Evolutionary conservation across 208 protist species (phyloP).

Genomic region (Leishmania tropica): DNA sequence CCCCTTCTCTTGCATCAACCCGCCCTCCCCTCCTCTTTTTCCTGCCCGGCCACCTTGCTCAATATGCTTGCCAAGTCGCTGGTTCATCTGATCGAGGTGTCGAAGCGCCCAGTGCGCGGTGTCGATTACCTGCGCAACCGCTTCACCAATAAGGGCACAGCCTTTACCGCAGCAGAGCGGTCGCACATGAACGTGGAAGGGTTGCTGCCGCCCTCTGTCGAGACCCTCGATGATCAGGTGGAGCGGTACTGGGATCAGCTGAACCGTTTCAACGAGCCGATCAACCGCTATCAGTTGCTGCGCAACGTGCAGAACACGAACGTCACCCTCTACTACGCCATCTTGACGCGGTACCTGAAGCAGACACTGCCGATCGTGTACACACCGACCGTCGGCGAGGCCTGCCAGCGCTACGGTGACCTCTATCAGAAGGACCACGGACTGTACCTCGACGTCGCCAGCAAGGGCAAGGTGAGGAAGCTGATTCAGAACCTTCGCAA

Average conservation of each 20-base stretch:
- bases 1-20: neutral
- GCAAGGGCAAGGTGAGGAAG: conserved; percentile 75
- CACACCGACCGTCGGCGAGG: conserved; percentile 93
- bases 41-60: neutral
- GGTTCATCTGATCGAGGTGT: conserved; percentile 30
- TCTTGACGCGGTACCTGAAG: conserved; percentile 68
- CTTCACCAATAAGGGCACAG: conserved; percentile 71
- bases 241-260: conserved; percentile 68
- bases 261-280: conserved; percentile 63
- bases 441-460: conserved; percentile 84
- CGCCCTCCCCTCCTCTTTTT: neutral
- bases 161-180: conserved; percentile 71
- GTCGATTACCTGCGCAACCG: conserved; percentile 75
- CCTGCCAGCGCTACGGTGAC: conserved; percentile 88
- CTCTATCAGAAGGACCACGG: conserved; percentile 80
- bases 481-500: conserved; percentile 85
- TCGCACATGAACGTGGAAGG: conserved; percentile 60
- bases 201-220: conserved; percentile 57
- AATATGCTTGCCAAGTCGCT: conserved; percentile 38
- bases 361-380: conserved; percentile 85
- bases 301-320: conserved; percentile 63
- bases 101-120: conserved; percentile 49
- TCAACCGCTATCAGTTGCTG: conserved; percentile 81
- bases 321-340: conserved; percentile 79
- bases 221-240: conserved; percentile 75